phyloP scores from a whole-genome alignment of 2,329 filamentous ascomycete species.

The Nigrospora sphaerica region DNA sequence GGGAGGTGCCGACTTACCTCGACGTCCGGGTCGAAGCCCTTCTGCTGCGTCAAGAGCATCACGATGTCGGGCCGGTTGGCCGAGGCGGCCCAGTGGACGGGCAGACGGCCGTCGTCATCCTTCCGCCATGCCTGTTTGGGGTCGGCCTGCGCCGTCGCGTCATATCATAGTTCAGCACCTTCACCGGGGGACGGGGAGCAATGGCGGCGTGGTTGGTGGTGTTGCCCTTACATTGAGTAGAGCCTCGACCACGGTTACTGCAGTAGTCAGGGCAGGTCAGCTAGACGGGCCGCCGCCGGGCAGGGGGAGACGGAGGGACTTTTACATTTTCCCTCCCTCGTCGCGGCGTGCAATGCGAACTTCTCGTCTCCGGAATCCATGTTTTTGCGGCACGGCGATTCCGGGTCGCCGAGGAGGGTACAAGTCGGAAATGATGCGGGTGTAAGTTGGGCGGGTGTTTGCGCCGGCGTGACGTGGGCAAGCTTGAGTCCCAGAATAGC shows the following conservation, averaged over 20 bases:
- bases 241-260: constrained; percentile 67
- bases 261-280: neutral
- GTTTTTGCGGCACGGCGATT: too few relatives aligned
- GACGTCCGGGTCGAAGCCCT: constrained; percentile 76
- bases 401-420: too few relatives aligned
- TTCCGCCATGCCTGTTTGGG: constrained; percentile 64
- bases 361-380: constrained; percentile 43
- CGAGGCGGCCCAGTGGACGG: constrained; percentile 90
- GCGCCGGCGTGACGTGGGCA: too few relatives aligned
- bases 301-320: neutral
- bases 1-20: constrained; percentile 41
- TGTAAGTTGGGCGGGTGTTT: too few relatives aligned
- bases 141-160: constrained; percentile 52
- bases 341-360: constrained; percentile 82
- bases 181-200: neutral
- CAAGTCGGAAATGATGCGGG: too few relatives aligned
- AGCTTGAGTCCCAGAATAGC: too few relatives aligned
- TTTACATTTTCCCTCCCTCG: constrained; percentile 74
- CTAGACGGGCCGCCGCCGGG: neutral
- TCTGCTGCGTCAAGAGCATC: constrained; percentile 60
- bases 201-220: constrained; percentile 12
- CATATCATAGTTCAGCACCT: too few relatives aligned
- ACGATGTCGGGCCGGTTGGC: constrained; percentile 74
- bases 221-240: constrained; percentile 54
- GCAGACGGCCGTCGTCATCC: constrained; percentile 83